A percentile compares a stretch with the other conserved stretches of the same genome.
phyloP scores from a whole-genome alignment of 2,329 filamentous ascomycete genomes.

The Zymoseptoria brevis region DNA sequence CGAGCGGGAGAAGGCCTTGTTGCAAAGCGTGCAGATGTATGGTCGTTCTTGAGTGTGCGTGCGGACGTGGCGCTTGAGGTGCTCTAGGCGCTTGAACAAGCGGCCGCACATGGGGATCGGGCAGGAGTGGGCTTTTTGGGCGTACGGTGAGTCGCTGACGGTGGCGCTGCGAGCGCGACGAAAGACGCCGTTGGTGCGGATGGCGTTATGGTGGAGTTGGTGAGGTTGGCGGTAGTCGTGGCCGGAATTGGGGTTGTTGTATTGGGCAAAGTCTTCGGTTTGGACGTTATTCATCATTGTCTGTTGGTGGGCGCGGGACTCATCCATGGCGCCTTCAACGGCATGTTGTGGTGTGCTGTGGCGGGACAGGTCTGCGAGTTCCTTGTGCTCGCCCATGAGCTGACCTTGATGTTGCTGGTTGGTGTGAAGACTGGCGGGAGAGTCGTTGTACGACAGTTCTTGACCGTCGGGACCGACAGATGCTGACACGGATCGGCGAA shows the following conservation, averaged over 20 bases:
- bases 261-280: slow-evolving; percentile 61
- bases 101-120: slow-evolving; percentile 97
- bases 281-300: slow-evolving; percentile 52
- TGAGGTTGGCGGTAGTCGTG: slow-evolving; percentile 34
- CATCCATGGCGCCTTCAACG: slow-evolving; percentile 68
- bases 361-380: slow-evolving; percentile 74
- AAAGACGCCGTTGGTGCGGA: slow-evolving; percentile 63
- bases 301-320: slow-evolving; percentile 36
- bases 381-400: slow-evolving; percentile 66
- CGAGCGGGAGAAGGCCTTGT: slow-evolving; percentile 96
- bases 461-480: slow-evolving; percentile 61
- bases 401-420: slow-evolving; percentile 53
- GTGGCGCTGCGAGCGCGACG: slow-evolving; percentile 89
- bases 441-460: slow-evolving; percentile 70
- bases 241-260: slow-evolving; percentile 41
- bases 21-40: slow-evolving; percentile 95
- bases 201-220: slow-evolving; percentile 50
- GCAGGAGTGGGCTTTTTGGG: slow-evolving; percentile 96
- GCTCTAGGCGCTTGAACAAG: slow-evolving; percentile 97
- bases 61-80: slow-evolving; percentile 97
- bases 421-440: slow-evolving; percentile 67
- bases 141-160: slow-evolving; percentile 93
- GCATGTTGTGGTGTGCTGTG: slow-evolving; percentile 85
- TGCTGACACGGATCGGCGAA: slow-evolving; percentile 80
- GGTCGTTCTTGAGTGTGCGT: slow-evolving; percentile 99